phyloP scores from a whole-genome alignment of 192 early-diverging fungal species.

The Chytriomyces hyalinus region DNA sequence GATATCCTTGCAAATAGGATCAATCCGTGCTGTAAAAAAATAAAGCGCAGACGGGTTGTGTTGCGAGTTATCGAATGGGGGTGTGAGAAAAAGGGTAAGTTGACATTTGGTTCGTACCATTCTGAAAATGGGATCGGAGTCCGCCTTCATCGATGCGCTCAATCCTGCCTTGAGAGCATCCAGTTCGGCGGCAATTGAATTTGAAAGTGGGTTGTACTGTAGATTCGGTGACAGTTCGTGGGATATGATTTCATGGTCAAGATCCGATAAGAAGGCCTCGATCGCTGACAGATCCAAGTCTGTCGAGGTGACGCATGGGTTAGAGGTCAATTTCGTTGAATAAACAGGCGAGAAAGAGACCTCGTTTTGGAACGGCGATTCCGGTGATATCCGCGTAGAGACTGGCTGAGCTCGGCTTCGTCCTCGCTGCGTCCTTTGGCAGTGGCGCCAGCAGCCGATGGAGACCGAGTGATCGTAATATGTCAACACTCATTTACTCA shows the following conservation, averaged over 20 bases:
- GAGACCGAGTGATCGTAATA: slow-evolving; percentile 6
- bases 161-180: neutral
- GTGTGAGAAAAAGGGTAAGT: neutral
- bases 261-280: no score
- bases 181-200: neutral
- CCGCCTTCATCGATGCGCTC: neutral
- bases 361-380: neutral
- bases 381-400: neutral
- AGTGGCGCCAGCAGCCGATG: slow-evolving; percentile 6
- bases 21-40: neutral
- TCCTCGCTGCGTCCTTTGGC: neutral
- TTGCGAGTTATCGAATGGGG: neutral
- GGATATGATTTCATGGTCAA: no score
- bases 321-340: neutral
- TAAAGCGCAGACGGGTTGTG: no score
- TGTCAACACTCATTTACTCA: neutral
- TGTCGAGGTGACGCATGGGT: neutral
- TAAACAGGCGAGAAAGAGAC: neutral
- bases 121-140: neutral
- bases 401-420: neutral
- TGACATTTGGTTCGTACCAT: neutral
- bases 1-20: slow-evolving; percentile 15
- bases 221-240: no score
- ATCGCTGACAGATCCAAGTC: no score
- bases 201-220: neutral